Conservation (phyloP, 2,329 filamentous ascomycete species). For the Geosmithia flava region DNA sequence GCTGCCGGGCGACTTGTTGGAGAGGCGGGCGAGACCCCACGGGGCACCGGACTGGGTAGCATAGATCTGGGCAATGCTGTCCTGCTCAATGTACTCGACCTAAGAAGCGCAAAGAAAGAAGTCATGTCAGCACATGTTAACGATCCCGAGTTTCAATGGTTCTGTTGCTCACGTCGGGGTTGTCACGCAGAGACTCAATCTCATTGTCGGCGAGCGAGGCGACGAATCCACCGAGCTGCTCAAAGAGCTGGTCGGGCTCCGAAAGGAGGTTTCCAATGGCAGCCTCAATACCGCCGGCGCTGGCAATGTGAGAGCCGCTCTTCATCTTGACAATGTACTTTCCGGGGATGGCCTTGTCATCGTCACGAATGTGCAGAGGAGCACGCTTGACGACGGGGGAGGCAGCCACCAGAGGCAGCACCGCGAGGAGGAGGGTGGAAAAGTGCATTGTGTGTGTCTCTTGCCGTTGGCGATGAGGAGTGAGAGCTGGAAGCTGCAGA, state of each 20-base stretch:
- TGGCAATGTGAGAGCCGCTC: not conserved
- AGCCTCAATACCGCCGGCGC: conserved; percentile 2
- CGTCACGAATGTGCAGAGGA: not conserved
- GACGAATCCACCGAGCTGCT: conserved; percentile 8
- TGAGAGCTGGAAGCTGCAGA: not conserved
- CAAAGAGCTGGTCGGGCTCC: conserved; percentile 3
- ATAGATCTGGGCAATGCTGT: conserved; percentile 10
- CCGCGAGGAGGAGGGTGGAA: conserved; percentile 14
- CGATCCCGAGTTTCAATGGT: not conserved
- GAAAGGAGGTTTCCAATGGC: conserved; percentile 6
- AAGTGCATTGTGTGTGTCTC: not conserved
- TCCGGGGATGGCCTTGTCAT: not conserved
- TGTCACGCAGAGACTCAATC: conserved; percentile 7
- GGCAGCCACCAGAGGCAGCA: conserved; percentile 15
- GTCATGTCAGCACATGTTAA: not conserved
- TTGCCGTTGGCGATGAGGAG: not conserved
- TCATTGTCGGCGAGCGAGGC: conserved; percentile 7
- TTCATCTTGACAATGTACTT: not conserved
- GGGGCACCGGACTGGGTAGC: conserved; percentile 14
- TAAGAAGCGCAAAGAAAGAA: not conserved
- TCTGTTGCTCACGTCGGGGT: conserved; percentile 9
- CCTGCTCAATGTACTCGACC: conserved; percentile 19
- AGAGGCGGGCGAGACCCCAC: conserved; percentile 10
- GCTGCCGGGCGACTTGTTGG: conserved; percentile 6
- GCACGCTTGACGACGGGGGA: conserved; percentile 12